Evolutionary conservation across 2,329 filamentous ascomycete species (phyloP).

Genomic region (Ceratocystis huliohia): DNA sequence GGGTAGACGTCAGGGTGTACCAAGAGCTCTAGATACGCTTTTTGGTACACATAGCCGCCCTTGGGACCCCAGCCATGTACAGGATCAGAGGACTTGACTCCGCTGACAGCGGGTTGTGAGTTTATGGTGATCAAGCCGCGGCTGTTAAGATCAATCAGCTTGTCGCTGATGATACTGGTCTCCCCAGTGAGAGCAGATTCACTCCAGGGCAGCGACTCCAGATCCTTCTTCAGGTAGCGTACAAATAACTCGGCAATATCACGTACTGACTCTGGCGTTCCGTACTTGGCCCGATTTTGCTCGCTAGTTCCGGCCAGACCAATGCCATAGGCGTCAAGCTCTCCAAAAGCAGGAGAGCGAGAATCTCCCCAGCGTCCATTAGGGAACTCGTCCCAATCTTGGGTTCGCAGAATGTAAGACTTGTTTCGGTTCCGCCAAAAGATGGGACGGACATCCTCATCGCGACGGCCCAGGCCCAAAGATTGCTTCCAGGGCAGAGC

Average conservation of each 20-base stretch:
- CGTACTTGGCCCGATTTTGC: conserved; percentile 91
- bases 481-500: conserved; percentile 95
- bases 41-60: conserved; percentile 96
- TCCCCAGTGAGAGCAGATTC: conserved; percentile 77
- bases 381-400: conserved; percentile 98
- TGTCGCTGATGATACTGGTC: conserved; percentile 61
- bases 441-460: conserved; percentile 92
- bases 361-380: conserved; percentile 98
- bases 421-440: conserved; percentile 98
- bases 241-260: conserved; percentile 79
- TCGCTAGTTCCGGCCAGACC: conserved; percentile 90
- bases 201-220: conserved; percentile 85
- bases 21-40: conserved; percentile 88
- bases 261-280: conserved; percentile 62
- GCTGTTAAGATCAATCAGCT: conserved; percentile 70
- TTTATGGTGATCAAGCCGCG: conserved; percentile 90
- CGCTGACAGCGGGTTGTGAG: conserved; percentile 89
- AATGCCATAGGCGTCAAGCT: conserved; percentile 87
- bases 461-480: conserved; percentile 72
- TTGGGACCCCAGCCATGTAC: conserved; percentile 88
- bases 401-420: conserved; percentile 86
- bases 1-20: conserved; percentile 68
- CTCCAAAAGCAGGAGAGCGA: conserved; percentile 87
- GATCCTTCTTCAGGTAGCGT: conserved; percentile 65
- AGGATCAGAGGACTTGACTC: conserved; percentile 73